phyloP scores from a whole-genome alignment of 257 asterid genomes.

The Euphrasia confusa region DNA sequence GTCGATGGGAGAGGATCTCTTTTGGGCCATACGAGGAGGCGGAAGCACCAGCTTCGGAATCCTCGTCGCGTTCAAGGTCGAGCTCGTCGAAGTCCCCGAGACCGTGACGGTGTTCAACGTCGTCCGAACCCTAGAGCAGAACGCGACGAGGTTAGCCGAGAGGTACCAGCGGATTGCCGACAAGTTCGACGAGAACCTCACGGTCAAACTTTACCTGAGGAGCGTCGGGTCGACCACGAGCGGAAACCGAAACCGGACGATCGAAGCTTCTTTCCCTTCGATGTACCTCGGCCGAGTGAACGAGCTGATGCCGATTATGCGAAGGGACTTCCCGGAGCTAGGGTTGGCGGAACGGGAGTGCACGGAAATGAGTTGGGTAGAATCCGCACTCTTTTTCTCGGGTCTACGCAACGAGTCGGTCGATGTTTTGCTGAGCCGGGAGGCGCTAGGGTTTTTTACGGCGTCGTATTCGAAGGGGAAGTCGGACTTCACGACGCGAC shows the following conservation, averaged over 20 bases:
- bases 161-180: slow-evolving; percentile 28
- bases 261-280: background rate
- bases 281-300: background rate
- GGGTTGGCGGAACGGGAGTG: background rate
- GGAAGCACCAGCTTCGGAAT: slow-evolving; percentile 32
- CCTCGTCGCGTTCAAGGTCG: slow-evolving; percentile 25
- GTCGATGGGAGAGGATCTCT: slow-evolving; percentile 36
- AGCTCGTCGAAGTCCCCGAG: slow-evolving; percentile 21
- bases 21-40: slow-evolving; percentile 37
- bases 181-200: slow-evolving; percentile 25
- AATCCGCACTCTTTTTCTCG: background rate
- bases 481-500: background rate
- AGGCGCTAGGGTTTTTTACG: background rate
- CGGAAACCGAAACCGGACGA: background rate
- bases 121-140: slow-evolving; percentile 22
- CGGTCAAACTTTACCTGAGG: slow-evolving; percentile 21
- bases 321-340: background rate
- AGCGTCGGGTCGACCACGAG: background rate
- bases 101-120: slow-evolving; percentile 31
- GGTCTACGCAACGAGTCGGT: background rate
- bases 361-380: background rate
- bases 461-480: background rate
- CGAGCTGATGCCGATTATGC: background rate
- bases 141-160: slow-evolving; percentile 23
- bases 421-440: background rate